phyloP scores from a whole-genome alignment of 768 basidiomycete genomes.

The Rhizopogon vulgaris region DNA sequence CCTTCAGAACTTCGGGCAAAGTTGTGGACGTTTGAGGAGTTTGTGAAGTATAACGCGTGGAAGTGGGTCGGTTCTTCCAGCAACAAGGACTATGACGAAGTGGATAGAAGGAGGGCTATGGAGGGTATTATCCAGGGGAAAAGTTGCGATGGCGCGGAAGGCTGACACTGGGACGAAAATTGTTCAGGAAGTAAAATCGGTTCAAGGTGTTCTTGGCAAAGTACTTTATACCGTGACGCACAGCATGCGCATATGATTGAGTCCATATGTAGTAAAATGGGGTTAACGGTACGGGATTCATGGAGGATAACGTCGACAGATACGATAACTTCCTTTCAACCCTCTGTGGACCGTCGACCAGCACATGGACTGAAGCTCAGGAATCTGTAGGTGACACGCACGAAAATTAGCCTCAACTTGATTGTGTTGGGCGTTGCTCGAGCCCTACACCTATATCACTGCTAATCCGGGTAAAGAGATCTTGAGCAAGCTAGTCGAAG shows the following conservation, averaged over 20 bases:
- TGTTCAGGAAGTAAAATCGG: too few relatives aligned
- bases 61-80: conserved; percentile 60
- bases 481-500: conserved; percentile 66
- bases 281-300: too few relatives aligned
- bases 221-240: too few relatives aligned
- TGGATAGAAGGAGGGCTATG: conserved; percentile 45
- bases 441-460: conserved; percentile 80
- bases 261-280: too few relatives aligned
- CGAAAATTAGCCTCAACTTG: background rate
- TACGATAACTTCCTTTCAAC: conserved; percentile 34
- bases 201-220: too few relatives aligned
- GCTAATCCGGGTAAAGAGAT: conserved; percentile 87
- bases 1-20: conserved; percentile 41
- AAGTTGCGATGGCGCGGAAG: background rate
- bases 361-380: conserved; percentile 6
- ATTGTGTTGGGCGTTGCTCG: conserved; percentile 45
- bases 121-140: conserved; percentile 19
- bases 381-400: conserved; percentile 3
- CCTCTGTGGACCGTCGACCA: conserved; percentile 22
- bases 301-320: conserved; percentile 30
- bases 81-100: conserved; percentile 41
- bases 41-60: conserved; percentile 68
- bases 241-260: too few relatives aligned
- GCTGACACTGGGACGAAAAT: too few relatives aligned
- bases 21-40: conserved; percentile 81